A percentile compares a stretch with the other conserved stretches of the same genome.
These are phyloP conservation scores for Grosmannia huntii DNA, from an alignment of 2,329 filamentous ascomycete species.

Conservation along the genomic window DNA sequence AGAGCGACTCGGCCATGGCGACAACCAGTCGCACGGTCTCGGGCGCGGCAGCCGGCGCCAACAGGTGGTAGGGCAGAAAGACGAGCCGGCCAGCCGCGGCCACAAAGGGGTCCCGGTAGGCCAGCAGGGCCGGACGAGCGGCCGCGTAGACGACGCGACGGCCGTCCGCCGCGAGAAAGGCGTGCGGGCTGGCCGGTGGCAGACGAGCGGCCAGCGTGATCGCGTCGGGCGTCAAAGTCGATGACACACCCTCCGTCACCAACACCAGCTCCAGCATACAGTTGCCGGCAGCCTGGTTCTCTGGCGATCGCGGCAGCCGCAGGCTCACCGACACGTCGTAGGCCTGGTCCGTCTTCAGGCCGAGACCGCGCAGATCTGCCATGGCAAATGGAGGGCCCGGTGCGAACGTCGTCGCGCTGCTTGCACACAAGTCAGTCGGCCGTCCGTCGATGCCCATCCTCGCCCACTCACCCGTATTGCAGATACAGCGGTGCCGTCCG, in stretches of 20 bases:
- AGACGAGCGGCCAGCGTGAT: slow-evolving; percentile 20
- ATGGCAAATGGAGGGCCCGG: slow-evolving; percentile 43
- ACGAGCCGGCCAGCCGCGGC: slow-evolving; percentile 46
- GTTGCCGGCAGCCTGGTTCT: slow-evolving; percentile 69
- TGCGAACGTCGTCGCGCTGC: too few relatives aligned
- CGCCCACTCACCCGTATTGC: slow-evolving; percentile 40
- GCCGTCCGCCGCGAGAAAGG: slow-evolving; percentile 21
- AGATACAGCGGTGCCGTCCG: slow-evolving; percentile 39
- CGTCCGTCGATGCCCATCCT: not conserved
- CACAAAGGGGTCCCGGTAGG: slow-evolving; percentile 62
- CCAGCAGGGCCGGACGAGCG: slow-evolving; percentile 64
- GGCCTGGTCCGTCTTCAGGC: slow-evolving; percentile 57
- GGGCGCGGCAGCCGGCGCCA: slow-evolving; percentile 44
- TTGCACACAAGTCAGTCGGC: too few relatives aligned
- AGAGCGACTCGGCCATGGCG: slow-evolving; percentile 59
- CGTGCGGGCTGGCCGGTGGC: slow-evolving; percentile 13
- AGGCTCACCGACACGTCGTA: slow-evolving; percentile 76
- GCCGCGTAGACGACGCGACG: slow-evolving; percentile 44
- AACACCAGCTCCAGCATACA: slow-evolving; percentile 85
- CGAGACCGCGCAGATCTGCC: slow-evolving; percentile 28
- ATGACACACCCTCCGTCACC: not conserved
- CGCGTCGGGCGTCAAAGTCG: not conserved
- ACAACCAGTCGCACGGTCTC: slow-evolving; percentile 54
- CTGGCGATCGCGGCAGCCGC: slow-evolving; percentile 61
- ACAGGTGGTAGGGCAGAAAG: slow-evolving; percentile 55